Evolutionary conservation across 1,284 basidiomycete species (phyloP).

Genomic region (Phylloboletellus chloephorus): DNA sequence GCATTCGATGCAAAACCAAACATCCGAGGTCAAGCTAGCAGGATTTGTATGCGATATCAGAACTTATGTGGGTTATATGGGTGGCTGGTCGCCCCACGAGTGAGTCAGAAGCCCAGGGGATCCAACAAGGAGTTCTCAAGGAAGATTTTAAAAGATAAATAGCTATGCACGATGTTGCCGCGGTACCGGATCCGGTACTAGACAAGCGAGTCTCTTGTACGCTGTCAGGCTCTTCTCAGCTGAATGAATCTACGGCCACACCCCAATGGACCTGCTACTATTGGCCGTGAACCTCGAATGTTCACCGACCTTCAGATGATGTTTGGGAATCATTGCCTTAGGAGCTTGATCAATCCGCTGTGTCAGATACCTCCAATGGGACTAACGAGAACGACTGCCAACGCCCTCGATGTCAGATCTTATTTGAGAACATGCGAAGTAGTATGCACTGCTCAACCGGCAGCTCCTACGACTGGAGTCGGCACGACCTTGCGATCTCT

Average conservation of each 20-base stretch:
- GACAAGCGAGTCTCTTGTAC: conserved; percentile 6
- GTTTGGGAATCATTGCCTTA: conserved; percentile 7
- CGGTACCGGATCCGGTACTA: conserved; percentile 15
- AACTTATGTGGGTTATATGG: background rate
- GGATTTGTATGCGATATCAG: conserved; percentile 2
- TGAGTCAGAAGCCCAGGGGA: conserved; percentile 21
- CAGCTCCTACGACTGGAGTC: no score
- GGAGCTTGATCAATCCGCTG: conserved; percentile 17
- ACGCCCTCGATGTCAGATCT: conserved; percentile 2
- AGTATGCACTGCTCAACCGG: no score
- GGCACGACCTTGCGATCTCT: conserved; percentile 15
- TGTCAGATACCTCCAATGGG: conserved; percentile 1
- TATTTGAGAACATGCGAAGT: no score
- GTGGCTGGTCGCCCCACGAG: conserved; percentile 14
- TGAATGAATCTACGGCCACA: no score
- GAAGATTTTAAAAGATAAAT: conserved; percentile 19
- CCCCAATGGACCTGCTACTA: no score
- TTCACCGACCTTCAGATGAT: conserved; percentile 2
- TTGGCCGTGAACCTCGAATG: conserved; percentile 3
- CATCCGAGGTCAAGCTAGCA: conserved; percentile 4
- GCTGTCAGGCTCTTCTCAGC: background rate
- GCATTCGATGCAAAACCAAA: background rate
- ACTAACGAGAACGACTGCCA: background rate
- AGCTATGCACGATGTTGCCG: conserved; percentile 24
- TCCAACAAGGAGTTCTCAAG: conserved; percentile 21